Evolutionary conservation across 345 rosid species (phyloP), one percentile per base, ranked within the genome.

Genomic region (Heritiera fomes): DNA sequence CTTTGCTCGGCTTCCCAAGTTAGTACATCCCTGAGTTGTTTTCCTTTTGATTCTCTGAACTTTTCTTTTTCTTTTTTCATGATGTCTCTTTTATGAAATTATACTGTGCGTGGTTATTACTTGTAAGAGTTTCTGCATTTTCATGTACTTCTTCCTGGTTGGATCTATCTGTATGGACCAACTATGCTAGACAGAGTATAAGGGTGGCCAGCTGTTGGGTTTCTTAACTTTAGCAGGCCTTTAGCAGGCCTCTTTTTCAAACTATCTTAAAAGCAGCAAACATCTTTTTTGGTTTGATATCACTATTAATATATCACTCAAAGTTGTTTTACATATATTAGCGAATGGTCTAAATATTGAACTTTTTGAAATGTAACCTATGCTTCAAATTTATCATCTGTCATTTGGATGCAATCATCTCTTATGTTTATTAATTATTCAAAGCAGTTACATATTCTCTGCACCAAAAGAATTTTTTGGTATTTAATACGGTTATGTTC

Each of bases 1-100:
- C 84, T 96, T 96, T 88, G 98, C 98, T 32, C 89, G 98, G 81
- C 95, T 83, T 80, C 99, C 99, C 89, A 96, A 92, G 99, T 96
- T 81, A 91, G 97, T 73, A 81, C 73, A 58, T 82, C 79, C 72
- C 52, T 20, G 68, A 64, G 28, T 13, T 71, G 18, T 78, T 79
- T 61, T 46, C 59, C 55, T 52, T 69, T 30, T 66, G 17, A 49
- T 76, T 70, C 66, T 69, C 46, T 73, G 14, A 43, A 53, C 43
- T 77, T 80, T 49, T 49, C 55, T 38, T 61, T 62, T 62, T 79
- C 6, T 4, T 3, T 41, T 41, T 41, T 41, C 76, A 45, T 0
- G 47, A 38, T 56, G 8, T 50, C 69, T 61, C 45, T 56, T 56
- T 52, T 32, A 32, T 50, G 75, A 52, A 71, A 52, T 71, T 30